Base-by-base conservation (phyloP, 768 basidiomycete species). In the Lepiota venenata region DNA sequence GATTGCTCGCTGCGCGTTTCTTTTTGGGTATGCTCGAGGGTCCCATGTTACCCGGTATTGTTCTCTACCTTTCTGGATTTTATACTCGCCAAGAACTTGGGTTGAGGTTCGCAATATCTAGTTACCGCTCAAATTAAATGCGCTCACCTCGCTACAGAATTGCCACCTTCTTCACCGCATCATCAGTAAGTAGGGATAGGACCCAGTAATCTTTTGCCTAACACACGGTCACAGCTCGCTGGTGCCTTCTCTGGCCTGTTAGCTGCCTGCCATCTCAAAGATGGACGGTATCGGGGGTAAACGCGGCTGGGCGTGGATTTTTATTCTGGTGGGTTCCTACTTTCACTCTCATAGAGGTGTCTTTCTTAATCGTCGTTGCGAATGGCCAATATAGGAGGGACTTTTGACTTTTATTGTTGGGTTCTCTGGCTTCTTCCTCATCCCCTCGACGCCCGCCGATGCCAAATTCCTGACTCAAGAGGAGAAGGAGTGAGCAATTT, bases 221-320 rank as follows among this genome's bases (percentile, higher is more conserved):
- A 25, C 5, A 15, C 18, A 41, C n/a, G 2, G n/a, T 43, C 27
- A 9, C 21, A 57, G 45, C 56, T 61, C 25, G 43, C 82, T 0
- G 79, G 81, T 8, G 76, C 80, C 0, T 83, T 84, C 59, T 81
- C 80, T 6, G 85, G 85, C 41, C 66, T 87, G 3, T 69, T 87
- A 1, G 83, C 84, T 1, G 67, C 75, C n/a, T 35, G 82, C 69
- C 1, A 81, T 87, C 45, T 66, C 73, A 8, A 63, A 77, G 14
- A 78, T 87, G 69, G 58, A 80, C 32, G 77, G 77, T 18, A 63
- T 62, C 15, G 64, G 70, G 2, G 73, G 76, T 14, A 71, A 66
- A 45, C 70, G 74, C 1, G 83, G 80, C 1, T 86, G 84, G 83
- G 71, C 77, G 32, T 85, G 81, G 83, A 75, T 83, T 58, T 81